Conservation (phyloP, 73 alveolate species). For the Diophrys sp. region DNA sequence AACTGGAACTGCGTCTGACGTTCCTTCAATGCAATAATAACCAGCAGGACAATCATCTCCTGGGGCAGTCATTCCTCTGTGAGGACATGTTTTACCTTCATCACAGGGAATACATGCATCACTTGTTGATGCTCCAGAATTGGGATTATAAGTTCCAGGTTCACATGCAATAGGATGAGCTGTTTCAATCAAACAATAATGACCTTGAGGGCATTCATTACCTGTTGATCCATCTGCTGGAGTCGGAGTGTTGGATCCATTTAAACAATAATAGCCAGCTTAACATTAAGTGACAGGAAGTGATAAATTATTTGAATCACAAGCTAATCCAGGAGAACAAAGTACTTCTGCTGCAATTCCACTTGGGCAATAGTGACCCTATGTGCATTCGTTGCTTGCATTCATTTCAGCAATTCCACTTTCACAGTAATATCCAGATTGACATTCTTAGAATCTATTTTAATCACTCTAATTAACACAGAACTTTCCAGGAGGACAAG, state of each 20-base stretch:
- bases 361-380: slow-evolving; percentile 47
- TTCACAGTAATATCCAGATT: slow-evolving; percentile 63
- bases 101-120: slow-evolving; percentile 45
- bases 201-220: slow-evolving; percentile 48
- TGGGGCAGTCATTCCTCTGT: slow-evolving; percentile 24
- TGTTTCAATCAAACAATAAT: slow-evolving; percentile 61
- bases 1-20: slow-evolving; percentile 26
- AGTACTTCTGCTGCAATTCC: slow-evolving; percentile 23
- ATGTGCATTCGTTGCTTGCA: slow-evolving; percentile 1
- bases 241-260: slow-evolving; percentile 28
- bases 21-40: slow-evolving; percentile 45
- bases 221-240: slow-evolving; percentile 54
- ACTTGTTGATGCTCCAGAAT: neutral
- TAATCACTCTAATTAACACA: slow-evolving; percentile 14
- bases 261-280: slow-evolving; percentile 50
- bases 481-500: slow-evolving; percentile 52
- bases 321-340: slow-evolving; percentile 41
- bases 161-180: slow-evolving; percentile 39
- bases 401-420: neutral
- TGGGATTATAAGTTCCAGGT: slow-evolving; percentile 20
- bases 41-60: slow-evolving; percentile 51
- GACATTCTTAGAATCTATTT: slow-evolving; percentile 36
- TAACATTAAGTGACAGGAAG: slow-evolving; percentile 20
- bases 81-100: slow-evolving; percentile 48
- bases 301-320: slow-evolving; percentile 38